These are phyloP conservation scores for Geranium brycei DNA, from an alignment of 345 rosid species.

Conservation along the genomic window DNA sequence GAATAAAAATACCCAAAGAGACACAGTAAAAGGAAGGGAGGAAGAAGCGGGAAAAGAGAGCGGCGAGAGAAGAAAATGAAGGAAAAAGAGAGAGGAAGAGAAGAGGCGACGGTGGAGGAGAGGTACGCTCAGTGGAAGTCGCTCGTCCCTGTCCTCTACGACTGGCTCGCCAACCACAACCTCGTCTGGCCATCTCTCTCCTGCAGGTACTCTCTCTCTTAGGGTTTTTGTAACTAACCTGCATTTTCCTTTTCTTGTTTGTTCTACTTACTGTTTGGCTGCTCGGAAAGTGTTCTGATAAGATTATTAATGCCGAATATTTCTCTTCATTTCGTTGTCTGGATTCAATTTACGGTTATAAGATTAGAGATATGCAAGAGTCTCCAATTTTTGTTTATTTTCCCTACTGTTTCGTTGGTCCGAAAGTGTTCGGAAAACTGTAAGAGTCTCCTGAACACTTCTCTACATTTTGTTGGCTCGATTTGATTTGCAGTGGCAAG, in stretches of 20 bases:
- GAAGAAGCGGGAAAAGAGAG: not conserved
- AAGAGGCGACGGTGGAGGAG: slow-evolving; percentile 16
- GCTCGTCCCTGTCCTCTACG: slow-evolving; percentile 19
- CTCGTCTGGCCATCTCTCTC: slow-evolving; percentile 28
- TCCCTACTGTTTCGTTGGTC: not conserved
- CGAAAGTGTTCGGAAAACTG: not conserved
- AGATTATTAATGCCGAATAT: not conserved
- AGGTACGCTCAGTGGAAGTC: slow-evolving; percentile 18
- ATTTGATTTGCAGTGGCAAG: not conserved
- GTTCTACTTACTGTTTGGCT: not conserved
- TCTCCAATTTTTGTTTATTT: not conserved
- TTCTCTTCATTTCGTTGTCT: not conserved
- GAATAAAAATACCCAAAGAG: no score
- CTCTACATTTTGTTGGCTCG: not conserved
- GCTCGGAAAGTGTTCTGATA: not conserved
- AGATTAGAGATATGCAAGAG: no score
- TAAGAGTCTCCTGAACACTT: not conserved
- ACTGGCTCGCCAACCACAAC: slow-evolving; percentile 23
- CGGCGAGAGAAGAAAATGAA: not conserved
- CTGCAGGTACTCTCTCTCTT: slow-evolving; percentile 27
- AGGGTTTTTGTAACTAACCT: slow-evolving; percentile 7
- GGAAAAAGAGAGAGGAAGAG: slow-evolving; percentile 4
- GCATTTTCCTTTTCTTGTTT: not conserved
- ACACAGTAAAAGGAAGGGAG: slow-evolving; percentile 1
- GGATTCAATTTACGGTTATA: not conserved